Percentiles rank a stretch among this genome's conserved stretches.
These are phyloP conservation scores for Schizochytrium sp. DNA, from an alignment of 108 stramenopile genomes.

Conservation along the genomic window DNA sequence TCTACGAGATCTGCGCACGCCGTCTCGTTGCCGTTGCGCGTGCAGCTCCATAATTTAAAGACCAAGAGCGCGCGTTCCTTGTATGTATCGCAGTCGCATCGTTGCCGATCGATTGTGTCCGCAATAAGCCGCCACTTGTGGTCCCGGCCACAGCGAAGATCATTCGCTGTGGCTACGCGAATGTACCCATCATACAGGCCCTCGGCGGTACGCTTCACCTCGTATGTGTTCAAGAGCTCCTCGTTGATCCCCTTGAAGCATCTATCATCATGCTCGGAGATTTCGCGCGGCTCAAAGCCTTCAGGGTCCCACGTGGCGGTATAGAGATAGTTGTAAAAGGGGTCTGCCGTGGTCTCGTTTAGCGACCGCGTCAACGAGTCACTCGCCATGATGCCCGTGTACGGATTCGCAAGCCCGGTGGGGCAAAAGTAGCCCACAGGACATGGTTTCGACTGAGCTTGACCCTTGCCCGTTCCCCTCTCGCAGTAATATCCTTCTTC, in stretches of 20 bases:
- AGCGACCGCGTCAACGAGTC: constrained; percentile 58
- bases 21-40: constrained; percentile 19
- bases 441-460: constrained; percentile 44
- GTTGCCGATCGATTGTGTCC: constrained; percentile 51
- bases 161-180: constrained; percentile 31
- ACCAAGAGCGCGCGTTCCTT: constrained; percentile 51
- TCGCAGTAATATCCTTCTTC: constrained; percentile 56
- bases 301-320: constrained; percentile 46
- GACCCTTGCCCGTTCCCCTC: constrained; percentile 52
- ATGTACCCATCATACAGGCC: constrained; percentile 16
- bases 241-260: constrained; percentile 52
- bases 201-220: not conserved
- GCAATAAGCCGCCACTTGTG: constrained; percentile 59
- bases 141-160: constrained; percentile 58
- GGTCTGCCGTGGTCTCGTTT: constrained; percentile 21
- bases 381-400: constrained; percentile 52
- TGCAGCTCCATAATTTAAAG: constrained; percentile 69
- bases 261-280: constrained; percentile 44
- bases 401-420: constrained; percentile 57
- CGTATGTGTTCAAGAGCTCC: constrained; percentile 4
- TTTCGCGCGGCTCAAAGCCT: constrained; percentile 35
- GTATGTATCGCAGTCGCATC: constrained; percentile 60
- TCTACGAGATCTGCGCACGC: not conserved
- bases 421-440: constrained; percentile 65
- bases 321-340: constrained; percentile 25